Evolutionary conservation across 805 yeast genomes (phyloP), one percentile per base, ranked within the genome.

Genomic region (Peterozyma toletana): DNA sequence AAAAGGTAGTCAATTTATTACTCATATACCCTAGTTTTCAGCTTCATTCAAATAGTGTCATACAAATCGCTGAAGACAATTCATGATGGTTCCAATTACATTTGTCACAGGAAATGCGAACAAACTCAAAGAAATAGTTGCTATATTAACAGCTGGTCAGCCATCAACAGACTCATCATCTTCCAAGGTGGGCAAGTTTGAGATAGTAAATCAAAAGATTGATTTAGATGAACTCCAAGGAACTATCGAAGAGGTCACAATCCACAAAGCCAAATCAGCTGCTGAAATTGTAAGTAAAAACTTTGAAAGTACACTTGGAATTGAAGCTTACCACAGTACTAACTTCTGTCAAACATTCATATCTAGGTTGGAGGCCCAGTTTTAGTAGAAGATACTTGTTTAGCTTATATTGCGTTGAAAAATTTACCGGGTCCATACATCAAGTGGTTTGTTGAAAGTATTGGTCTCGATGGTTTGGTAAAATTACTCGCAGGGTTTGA

Each of bases 171-270:
- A 41, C 38, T 51, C 57, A 29, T 58, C 49, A 16, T 30, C 47
- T 9, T 47, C 61, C 11, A 55, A 52, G 40, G 76, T 77, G 14
- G 84, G 83, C 4, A 61, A 66, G 15, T 75, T 54, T 59, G 62
- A 55, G 33, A 73, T 93, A 45, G 67, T 68, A 17, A 89, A 85
- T 62, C 64, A 75, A 48, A 70, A 80, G 30, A 59, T 95, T 30
- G 99, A 93, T 57, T 68, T 93, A 15, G 93, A 83, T 41, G 99
- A 93, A 65, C 63, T 93, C 38, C 99, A 93, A 64, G 99, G 96
- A 30, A 65, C 91, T 17, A 75, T 89, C 39, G 82, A 81, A 36
- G 86, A 85, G 43, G 91, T 93, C 37, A 85, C 96, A 0, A 71
- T 69, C 38, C 86, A 80, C 56, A 93, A 93, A 60, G 87, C 95